Conservation (phyloP, 768 basidiomycete species). For the Auricularia cornea region DNA sequence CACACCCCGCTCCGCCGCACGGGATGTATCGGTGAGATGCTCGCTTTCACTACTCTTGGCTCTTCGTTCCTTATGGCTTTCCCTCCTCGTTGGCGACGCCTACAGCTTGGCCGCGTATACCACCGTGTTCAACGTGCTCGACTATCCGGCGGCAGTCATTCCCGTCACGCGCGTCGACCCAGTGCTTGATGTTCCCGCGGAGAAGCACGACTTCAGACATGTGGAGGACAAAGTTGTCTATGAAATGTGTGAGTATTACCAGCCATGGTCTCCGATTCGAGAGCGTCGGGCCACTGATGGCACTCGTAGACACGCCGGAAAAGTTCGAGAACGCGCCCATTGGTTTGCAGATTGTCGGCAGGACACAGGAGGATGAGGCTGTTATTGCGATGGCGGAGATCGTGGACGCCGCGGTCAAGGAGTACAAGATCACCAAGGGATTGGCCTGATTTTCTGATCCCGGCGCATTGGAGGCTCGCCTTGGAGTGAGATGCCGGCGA, state of each 20-base stretch:
- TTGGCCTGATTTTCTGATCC: no score
- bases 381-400: conserved; percentile 63
- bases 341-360: conserved; percentile 58
- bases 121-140: conserved; percentile 53
- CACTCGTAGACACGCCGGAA: conserved; percentile 44
- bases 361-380: conserved; percentile 69
- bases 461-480: no score
- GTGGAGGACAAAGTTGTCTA: conserved; percentile 40
- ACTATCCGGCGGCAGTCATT: conserved; percentile 52
- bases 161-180: conserved; percentile 59
- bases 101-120: conserved; percentile 48
- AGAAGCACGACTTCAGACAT: conserved; percentile 40
- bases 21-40: conserved; percentile 39
- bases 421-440: not conserved
- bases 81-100: no score
- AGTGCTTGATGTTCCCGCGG: conserved; percentile 37
- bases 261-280: not conserved
- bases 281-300: not conserved
- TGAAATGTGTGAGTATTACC: conserved; percentile 40
- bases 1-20: conserved; percentile 56
- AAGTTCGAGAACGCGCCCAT: conserved; percentile 52
- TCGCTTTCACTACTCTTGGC: no score
- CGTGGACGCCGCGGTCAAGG: conserved; percentile 41
- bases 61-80: no score
- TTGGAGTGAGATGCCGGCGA: no score